Conservation (phyloP, 768 basidiomycete species). For the Rubroboletus satanas region DNA sequence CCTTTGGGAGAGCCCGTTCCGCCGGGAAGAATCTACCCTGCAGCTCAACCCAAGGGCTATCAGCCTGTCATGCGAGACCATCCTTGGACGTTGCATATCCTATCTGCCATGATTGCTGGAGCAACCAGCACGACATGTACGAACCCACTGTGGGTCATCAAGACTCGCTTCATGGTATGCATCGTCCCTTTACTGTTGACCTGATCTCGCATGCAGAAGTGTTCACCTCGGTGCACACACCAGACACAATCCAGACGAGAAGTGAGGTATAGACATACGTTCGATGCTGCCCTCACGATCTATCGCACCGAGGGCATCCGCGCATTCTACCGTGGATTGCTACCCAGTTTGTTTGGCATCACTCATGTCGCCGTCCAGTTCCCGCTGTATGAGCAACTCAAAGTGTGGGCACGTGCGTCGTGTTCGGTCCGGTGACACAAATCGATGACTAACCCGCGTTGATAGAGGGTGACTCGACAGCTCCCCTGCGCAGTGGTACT, state of each 20-base stretch:
- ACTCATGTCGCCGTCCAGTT: conserved; percentile 96
- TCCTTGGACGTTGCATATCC: conserved; percentile 82
- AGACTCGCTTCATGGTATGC: conserved; percentile 95
- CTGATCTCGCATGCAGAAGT: background rate
- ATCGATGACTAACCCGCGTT: background rate
- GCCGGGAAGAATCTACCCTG: conserved; percentile 63
- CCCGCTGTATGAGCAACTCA: conserved; percentile 92
- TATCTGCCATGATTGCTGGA: conserved; percentile 95
- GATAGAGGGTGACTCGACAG: conserved; percentile 29
- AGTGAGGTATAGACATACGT: conserved; percentile 79
- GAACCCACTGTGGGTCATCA: conserved; percentile 98
- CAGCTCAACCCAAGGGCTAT: conserved; percentile 81
- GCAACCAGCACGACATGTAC: conserved; percentile 91
- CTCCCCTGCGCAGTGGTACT: conserved; percentile 35
- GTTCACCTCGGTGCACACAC: conserved; percentile 5
- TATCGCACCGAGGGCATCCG: conserved; percentile 82
- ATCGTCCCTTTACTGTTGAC: background rate
- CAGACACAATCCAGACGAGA: conserved; percentile 84
- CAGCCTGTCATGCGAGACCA: conserved; percentile 78
- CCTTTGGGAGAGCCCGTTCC: conserved; percentile 41
- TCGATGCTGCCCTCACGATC: conserved; percentile 86
- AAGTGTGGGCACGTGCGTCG: conserved; percentile 76
- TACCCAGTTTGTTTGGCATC: conserved; percentile 92
- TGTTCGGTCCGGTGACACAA: conserved; percentile 2
- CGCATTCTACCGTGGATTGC: conserved; percentile 92